Evolutionary conservation across 192 early-diverging fungal species (phyloP), one percentile per base, ranked within the genome.

Genomic region (Rhizophagus prolifer): DNA sequence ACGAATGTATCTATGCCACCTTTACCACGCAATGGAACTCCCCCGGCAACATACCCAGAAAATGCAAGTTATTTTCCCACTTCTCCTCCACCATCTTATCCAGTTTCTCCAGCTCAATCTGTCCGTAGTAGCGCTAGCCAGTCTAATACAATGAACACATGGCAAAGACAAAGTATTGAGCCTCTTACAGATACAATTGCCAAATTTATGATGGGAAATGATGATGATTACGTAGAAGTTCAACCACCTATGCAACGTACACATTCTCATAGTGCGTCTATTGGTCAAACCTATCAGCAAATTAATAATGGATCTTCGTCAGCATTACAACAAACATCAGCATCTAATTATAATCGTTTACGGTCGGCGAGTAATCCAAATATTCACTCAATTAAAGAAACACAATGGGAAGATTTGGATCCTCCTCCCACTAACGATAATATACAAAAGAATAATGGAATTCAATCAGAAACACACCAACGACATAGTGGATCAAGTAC

Each of bases 281-380:
- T 36, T 36, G 70, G 70, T n/a, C 74, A 46, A 66, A 67, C 64
- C 31, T 65, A 31, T 66, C 64, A 75, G 16, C 74, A 76, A 67
- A 21, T 44, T 50, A 14, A 16, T 69, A 14, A 16, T 69, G 65
- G 73, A n/a, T 47, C 64, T 58, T 26, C 65, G 13, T 76, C 76
- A 30, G 25, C 25, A 14, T n/a, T 38, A 50, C 16, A 64, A 64
- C 31, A 21, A 54, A 70, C 23, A 65, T 19, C 28, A 70, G n/a
- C 58, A 58, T 19, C 47, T 21, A 34, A 26, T 54, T 25, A 34
- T 59, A 80, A 76, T 50, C 83, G 87, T 21, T 70, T 85, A n/a
- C 81, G 88, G 34, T 88, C 88, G 19, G 84, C 87, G 54, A 88
- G 87, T 70, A 90, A 79, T 61, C 87, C 88, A 28, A 90, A 90